Evolutionary conservation across 805 yeast genomes (phyloP).

Genomic region (Lachancea meyersii): DNA sequence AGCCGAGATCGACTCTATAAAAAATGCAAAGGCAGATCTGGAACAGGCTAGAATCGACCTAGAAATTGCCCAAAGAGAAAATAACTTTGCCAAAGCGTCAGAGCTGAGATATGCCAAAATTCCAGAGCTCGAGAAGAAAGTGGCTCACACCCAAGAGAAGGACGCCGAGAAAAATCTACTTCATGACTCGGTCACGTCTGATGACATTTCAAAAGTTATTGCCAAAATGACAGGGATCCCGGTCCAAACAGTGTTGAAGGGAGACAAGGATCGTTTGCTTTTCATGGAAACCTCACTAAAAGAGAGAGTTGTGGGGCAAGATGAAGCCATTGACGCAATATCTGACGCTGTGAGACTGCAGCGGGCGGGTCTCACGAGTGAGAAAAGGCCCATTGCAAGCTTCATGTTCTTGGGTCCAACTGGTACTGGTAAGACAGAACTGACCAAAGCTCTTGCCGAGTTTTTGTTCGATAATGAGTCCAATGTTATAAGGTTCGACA

Average conservation of each 20-base stretch:
- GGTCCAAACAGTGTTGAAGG: slow-evolving; percentile 80
- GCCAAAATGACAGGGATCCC: slow-evolving; percentile 96
- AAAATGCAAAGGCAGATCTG: slow-evolving; percentile 70
- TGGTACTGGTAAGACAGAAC: slow-evolving; percentile 97
- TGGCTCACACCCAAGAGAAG: slow-evolving; percentile 41
- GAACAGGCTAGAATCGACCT: slow-evolving; percentile 81
- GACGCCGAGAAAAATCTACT: slow-evolving; percentile 33
- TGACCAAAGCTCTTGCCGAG: slow-evolving; percentile 87
- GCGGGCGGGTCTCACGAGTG: slow-evolving; percentile 93
- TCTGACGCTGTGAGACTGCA: slow-evolving; percentile 94
- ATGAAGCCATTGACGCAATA: slow-evolving; percentile 84
- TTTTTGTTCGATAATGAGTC: slow-evolving; percentile 85
- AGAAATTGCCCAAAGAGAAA: slow-evolving; percentile 75
- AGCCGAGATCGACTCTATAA: slow-evolving; percentile 66
- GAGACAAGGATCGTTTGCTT: slow-evolving; percentile 85
- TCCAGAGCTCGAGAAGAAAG: slow-evolving; percentile 65
- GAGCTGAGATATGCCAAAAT: slow-evolving; percentile 81
- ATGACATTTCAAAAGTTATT: slow-evolving; percentile 88
- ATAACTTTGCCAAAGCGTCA: slow-evolving; percentile 83
- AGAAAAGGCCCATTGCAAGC: slow-evolving; percentile 91
- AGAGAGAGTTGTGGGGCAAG: slow-evolving; percentile 87
- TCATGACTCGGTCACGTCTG: slow-evolving; percentile 90
- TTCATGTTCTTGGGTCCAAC: slow-evolving; percentile 97
- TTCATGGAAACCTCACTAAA: slow-evolving; percentile 79
- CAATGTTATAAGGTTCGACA: slow-evolving; percentile 86